These are phyloP conservation scores for Epithele typhae DNA, from an alignment of 768 basidiomycete species.

Conservation along the genomic window DNA sequence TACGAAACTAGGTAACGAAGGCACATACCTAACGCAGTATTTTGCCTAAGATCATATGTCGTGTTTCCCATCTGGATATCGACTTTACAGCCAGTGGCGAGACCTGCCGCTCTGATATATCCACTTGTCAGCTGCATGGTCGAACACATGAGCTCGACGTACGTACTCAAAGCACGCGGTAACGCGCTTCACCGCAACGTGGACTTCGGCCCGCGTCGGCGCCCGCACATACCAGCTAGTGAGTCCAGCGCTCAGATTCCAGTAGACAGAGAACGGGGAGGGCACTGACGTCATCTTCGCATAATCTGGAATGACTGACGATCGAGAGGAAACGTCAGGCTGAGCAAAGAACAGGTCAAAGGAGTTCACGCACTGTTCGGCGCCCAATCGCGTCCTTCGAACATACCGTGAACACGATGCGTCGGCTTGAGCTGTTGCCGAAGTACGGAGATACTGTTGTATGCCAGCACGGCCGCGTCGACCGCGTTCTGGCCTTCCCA, in stretches of 20 bases:
- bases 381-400: conserved; percentile 73
- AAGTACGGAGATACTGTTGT: conserved; percentile 72
- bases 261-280: not conserved
- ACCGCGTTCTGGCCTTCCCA: conserved; percentile 85
- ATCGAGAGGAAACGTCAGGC: not conserved
- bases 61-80: conserved; percentile 34
- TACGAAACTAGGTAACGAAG: not conserved
- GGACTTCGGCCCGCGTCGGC: conserved; percentile 57
- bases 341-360: not conserved
- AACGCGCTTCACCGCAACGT: conserved; percentile 55
- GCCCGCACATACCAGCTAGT: conserved; percentile 70
- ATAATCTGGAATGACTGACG: conserved; percentile 77
- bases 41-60: conserved; percentile 61
- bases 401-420: conserved; percentile 75
- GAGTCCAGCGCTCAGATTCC: not conserved
- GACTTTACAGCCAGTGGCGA: conserved; percentile 60
- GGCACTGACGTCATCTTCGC: conserved; percentile 58
- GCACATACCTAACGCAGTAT: conserved; percentile 51
- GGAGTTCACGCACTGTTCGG: conserved; percentile 52
- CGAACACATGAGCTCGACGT: no score
- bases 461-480: conserved; percentile 85
- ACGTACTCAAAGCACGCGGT: conserved; percentile 68
- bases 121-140: no score
- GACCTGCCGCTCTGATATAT: conserved; percentile 53
- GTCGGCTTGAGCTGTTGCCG: conserved; percentile 80